Base-by-base conservation (phyloP, 148 eudicot species). In the Rhododendron griersonianum region DNA sequence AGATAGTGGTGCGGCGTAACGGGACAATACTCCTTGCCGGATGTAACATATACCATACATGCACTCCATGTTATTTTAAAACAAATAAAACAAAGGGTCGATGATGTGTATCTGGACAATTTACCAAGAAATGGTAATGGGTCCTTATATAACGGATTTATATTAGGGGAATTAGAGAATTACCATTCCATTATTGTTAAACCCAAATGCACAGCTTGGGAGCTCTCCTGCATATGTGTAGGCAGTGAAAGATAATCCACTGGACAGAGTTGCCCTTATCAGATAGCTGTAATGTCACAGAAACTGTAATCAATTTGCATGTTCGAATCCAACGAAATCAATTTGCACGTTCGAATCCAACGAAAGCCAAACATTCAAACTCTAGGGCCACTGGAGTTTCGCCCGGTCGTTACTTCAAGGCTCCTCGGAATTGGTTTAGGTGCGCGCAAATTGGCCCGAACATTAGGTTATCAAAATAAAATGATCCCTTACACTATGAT, bases 181-280 rank as follows among this genome's bases (percentile, higher is more conserved):
- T 92, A 96, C 99, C 95, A 96, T 73, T 81, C 99, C 98, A 71
- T 89, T 91, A 85, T 81, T 95, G 87, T 95, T 95, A 84, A 93
- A 96, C 47, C 98, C 98, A 84, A 95, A 96, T 33, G 98, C 99
- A 86, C 99, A 96, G 91, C 99, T 96, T 33, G 98, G 97, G 47
- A 96, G 97, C 90, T 96, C 99, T 47, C 98, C 98, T 84, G 98
- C 99, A 88, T 96, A 95, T 13, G 96, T 93, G 82, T 96, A 96
- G 86, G 98, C 99, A 63, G 96, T 92, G 88, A 91, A 96, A 23
- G 91, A 90, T 37, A 79, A 69, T 57, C 96, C 98, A 89, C 92
- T 87, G 15, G 84, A 33, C 79, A 96, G 79, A 82, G 86, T 89
- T 45, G 91, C 98, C 90, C 87, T 91, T 86, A 96, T 90, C 90